Percentiles rank a stretch among this genome's conserved stretches.
phyloP scores from a whole-genome alignment of 441 rosid genomes.

The Corymbia citriodora region DNA sequence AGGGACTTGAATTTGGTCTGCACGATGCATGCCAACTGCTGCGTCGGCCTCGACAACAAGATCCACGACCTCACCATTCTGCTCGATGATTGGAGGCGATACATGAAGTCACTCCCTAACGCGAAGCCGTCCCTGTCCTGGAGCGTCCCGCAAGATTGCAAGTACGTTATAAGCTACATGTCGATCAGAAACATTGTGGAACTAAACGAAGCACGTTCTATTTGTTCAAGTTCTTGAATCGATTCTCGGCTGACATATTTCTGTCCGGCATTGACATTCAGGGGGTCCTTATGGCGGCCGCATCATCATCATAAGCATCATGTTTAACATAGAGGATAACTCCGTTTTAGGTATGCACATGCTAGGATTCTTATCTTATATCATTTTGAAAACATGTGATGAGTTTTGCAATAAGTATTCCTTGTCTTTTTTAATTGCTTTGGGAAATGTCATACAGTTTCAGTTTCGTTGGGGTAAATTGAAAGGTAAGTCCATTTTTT shows the following conservation, averaged over 20 bases:
- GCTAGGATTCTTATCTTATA: neutral
- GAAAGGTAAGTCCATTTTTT: neutral
- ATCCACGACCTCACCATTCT: slow-evolving; percentile 5
- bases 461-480: neutral
- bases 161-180: neutral
- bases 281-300: neutral
- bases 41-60: slow-evolving; percentile 17
- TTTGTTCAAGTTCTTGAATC: neutral
- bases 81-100: slow-evolving; percentile 17
- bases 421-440: neutral
- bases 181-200: neutral
- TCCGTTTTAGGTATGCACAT: neutral
- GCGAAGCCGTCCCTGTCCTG: neutral
- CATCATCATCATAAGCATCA: neutral
- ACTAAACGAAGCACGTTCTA: neutral
- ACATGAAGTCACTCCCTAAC: neutral
- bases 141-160: slow-evolving; percentile 12
- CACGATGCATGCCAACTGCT: slow-evolving; percentile 29
- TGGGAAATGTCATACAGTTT: neutral
- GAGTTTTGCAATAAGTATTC: neutral
- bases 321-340: neutral
- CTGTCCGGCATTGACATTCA: neutral
- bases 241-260: neutral
- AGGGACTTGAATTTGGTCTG: slow-evolving; percentile 13
- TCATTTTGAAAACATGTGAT: neutral